phyloP scores from a whole-genome alignment of 2,329 filamentous ascomycete species.

The Capronia epimyces region DNA sequence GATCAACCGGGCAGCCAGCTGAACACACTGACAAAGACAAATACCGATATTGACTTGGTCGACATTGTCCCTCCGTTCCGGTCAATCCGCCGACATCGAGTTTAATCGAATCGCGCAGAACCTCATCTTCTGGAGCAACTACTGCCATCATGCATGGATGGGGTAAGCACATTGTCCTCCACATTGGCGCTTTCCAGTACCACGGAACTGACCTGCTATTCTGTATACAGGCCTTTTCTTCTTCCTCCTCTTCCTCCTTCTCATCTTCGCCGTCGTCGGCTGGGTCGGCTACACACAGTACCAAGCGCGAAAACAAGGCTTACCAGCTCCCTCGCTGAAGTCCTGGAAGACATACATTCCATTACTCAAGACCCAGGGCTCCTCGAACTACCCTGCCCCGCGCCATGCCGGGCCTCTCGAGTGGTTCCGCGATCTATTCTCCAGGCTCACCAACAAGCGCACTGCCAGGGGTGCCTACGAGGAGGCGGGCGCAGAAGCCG shows the following conservation, averaged over 20 bases:
- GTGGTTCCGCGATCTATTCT: slow-evolving; percentile 66
- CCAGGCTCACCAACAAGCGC: slow-evolving; percentile 59
- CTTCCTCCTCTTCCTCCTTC: slow-evolving; percentile 63
- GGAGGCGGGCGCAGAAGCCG: slow-evolving; percentile 41
- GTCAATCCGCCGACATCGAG: too few species aligned
- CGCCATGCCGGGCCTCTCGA: slow-evolving; percentile 60
- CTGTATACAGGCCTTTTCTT: slow-evolving; percentile 56
- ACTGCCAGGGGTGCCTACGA: slow-evolving; percentile 69
- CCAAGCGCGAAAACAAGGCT: slow-evolving; percentile 66
- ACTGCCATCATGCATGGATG: slow-evolving; percentile 8
- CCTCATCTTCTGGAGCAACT: too few species aligned
- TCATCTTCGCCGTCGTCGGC: slow-evolving; percentile 52
- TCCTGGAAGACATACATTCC: slow-evolving; percentile 59
- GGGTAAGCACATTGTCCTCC: slow-evolving; percentile 15
- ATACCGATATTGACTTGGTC: not conserved
- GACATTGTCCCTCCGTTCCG: too few species aligned
- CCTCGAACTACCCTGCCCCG: slow-evolving; percentile 48
- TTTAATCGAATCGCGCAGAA: too few species aligned
- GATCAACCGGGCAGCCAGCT: not conserved
- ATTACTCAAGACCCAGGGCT: slow-evolving; percentile 50
- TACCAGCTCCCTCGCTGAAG: slow-evolving; percentile 53
- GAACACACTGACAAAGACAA: not conserved
- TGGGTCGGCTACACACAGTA: slow-evolving; percentile 69
- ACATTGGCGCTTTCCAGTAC: not conserved
- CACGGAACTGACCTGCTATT: not conserved